Base-by-base conservation (phyloP, 768 basidiomycete species). In the Mycena amicta region DNA sequence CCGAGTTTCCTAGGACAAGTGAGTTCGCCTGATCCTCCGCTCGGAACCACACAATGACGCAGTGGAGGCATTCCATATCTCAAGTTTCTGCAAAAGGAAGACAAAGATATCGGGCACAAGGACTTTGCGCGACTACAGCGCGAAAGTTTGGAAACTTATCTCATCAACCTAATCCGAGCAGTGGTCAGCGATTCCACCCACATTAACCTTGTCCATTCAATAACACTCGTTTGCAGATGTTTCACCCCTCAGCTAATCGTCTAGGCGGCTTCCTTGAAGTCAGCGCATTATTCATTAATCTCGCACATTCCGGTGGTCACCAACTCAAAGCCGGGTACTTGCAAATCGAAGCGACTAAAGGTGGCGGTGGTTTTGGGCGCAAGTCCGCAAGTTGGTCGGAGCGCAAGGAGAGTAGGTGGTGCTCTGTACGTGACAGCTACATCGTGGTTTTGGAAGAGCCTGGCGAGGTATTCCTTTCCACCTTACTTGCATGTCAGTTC, bases 281-380 rank as follows among this genome's bases (percentile, higher is more conserved):
- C 43, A 95, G 92, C 43, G 87, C 95, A 1, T 77, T 98, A 26
- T 95, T 90, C 8, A 84, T 98, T 57, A 70, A 84, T 11, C 81
- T 95, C 20, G 92, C 95, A 0, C 82, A 82, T 52, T 82, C 85
- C 1, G 95, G 95, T 11, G 94, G 95, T 5, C 75, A 83, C 23
- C 96, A 98, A 68, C 90, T 90, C 64, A 99, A 99, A 74, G 95
- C 90, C 6, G 96, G 97, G 1, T 90, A 84, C 67, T 74, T 99
- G 18, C 76, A 78, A 63, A 78, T 91, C 13, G 82, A 87, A 59
- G 70, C 80, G 1, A 74, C 74, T 27, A 81, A 75, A 55, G 80
- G 80, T 30, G 82, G 81, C 22, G 73, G 76, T 2, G 82, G 80
- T 0, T 88, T 89, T 58, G 86, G 88, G 16, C 82, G 89, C 29